phyloP scores from a whole-genome alignment of 768 basidiomycete genomes.

The Cystofilobasidium ferigula region DNA sequence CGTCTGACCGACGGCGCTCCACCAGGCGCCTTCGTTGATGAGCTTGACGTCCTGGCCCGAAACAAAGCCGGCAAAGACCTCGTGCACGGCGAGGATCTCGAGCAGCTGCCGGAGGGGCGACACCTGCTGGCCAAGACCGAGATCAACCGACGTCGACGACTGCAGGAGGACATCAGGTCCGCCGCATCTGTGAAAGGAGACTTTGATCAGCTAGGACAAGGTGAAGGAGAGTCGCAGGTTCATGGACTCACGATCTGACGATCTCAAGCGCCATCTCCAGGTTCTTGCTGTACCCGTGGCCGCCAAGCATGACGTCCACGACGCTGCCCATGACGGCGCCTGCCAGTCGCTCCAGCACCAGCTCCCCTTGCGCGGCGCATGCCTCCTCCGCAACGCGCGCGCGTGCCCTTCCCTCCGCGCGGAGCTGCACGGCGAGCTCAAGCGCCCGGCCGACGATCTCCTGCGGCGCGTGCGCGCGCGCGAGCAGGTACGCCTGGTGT shows the following conservation, averaged over 20 bases:
- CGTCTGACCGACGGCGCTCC: slow-evolving; percentile 39
- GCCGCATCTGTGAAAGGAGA: slow-evolving; percentile 35
- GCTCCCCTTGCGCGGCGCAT: slow-evolving; percentile 34
- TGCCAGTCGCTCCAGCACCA: slow-evolving; percentile 39
- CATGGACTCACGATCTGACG: slow-evolving; percentile 38
- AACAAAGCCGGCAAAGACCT: slow-evolving; percentile 25
- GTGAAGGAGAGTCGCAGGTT: neutral
- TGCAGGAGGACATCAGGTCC: slow-evolving; percentile 40
- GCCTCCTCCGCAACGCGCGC: slow-evolving; percentile 36
- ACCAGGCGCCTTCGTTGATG: slow-evolving; percentile 40
- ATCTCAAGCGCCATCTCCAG: slow-evolving; percentile 40
- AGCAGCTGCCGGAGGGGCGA: slow-evolving; percentile 35
- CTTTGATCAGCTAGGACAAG: neutral
- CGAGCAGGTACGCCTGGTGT: slow-evolving; percentile 43
- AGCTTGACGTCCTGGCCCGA: slow-evolving; percentile 39
- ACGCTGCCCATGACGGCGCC: slow-evolving; percentile 29
- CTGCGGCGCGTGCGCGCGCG: slow-evolving; percentile 34
- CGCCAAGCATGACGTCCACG: slow-evolving; percentile 39
- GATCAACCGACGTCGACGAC: slow-evolving; percentile 37
- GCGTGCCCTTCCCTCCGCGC: slow-evolving; percentile 39
- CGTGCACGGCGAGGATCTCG: slow-evolving; percentile 31
- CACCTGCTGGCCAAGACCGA: neutral
- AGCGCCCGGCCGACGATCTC: slow-evolving; percentile 36
- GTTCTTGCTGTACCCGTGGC: slow-evolving; percentile 40
- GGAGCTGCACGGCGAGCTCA: slow-evolving; percentile 38